Evolutionary conservation across 2,329 filamentous ascomycete genomes (phyloP).

Genomic region (Dactylellina haptotyla): DNA sequence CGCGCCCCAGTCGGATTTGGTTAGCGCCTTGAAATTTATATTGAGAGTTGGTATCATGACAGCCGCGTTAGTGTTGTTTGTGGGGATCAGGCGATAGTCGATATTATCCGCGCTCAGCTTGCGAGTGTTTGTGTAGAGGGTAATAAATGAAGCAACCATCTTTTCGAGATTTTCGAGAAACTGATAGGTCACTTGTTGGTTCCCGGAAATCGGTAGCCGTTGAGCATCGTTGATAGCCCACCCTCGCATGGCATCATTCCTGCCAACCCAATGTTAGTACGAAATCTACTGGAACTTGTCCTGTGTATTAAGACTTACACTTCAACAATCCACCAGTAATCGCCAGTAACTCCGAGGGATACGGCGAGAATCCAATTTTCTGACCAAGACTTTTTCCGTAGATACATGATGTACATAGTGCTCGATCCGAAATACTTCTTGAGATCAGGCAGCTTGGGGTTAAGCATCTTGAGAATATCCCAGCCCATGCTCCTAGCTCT

Average conservation of each 20-base stretch:
- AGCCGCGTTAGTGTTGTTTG: slow-evolving; percentile 56
- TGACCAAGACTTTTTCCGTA: slow-evolving; percentile 77
- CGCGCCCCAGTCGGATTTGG: slow-evolving; percentile 67
- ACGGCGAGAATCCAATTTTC: slow-evolving; percentile 77
- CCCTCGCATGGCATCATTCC: slow-evolving; percentile 53
- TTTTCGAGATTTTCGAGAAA: slow-evolving; percentile 60
- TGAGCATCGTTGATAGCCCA: slow-evolving; percentile 59
- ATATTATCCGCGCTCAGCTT: slow-evolving; percentile 59
- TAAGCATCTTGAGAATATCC: slow-evolving; percentile 66
- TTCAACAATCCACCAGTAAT: slow-evolving; percentile 81
- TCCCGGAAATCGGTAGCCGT: slow-evolving; percentile 46
- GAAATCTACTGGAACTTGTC: slow-evolving; percentile 5
- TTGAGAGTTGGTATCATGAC: slow-evolving; percentile 58
- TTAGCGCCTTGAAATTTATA: slow-evolving; percentile 58
- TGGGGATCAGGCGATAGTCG: slow-evolving; percentile 57
- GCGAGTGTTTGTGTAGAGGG: slow-evolving; percentile 61
- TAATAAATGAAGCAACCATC: slow-evolving; percentile 61
- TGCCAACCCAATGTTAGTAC: slow-evolving; percentile 22
- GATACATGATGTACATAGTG: slow-evolving; percentile 73
- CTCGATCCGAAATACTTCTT: slow-evolving; percentile 72
- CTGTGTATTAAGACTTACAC: slow-evolving; percentile 67
- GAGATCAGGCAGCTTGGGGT: slow-evolving; percentile 67
- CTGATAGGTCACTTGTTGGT: slow-evolving; percentile 55
- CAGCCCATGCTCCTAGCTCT: slow-evolving; percentile 74
- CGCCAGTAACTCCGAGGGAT: slow-evolving; percentile 75